Conservation (phyloP, 2,329 filamentous ascomycete genomes). For the Alternaria ventricosa region DNA sequence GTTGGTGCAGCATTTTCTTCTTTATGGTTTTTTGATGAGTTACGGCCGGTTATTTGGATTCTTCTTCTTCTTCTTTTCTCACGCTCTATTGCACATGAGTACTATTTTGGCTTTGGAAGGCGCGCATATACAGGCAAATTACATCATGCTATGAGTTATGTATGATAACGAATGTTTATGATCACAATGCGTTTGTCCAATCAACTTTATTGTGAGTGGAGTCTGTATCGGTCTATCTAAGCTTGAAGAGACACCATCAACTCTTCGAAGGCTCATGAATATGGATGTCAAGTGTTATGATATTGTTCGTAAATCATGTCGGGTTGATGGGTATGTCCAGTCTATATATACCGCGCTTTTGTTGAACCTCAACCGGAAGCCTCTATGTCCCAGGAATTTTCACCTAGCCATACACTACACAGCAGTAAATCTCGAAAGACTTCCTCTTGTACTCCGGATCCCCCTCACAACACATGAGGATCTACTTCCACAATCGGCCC, state of each 20-base stretch:
- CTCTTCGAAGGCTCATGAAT: too few relatives aligned
- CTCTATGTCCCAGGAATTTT: background rate
- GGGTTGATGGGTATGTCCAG: background rate
- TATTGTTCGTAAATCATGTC: background rate
- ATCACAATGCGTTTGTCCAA: too few relatives aligned
- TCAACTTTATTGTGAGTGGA: too few relatives aligned
- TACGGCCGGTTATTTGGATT: background rate
- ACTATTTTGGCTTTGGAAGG: background rate
- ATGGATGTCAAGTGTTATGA: rapidly evolving
- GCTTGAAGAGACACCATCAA: too few relatives aligned
- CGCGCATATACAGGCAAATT: conserved; percentile 7
- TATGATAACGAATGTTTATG: conserved; percentile 5
- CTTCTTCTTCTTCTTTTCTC: background rate
- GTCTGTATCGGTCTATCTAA: too few relatives aligned
- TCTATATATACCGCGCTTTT: background rate
- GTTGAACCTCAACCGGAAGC: background rate
- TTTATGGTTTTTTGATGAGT: background rate
- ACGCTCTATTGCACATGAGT: background rate
- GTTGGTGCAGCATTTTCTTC: background rate
- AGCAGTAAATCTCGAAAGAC: background rate
- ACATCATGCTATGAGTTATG: conserved; percentile 3
- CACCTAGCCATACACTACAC: background rate
- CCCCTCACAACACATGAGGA: conserved; percentile 23
- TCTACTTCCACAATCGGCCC: conserved; percentile 45
- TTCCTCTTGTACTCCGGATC: background rate